Conservation (phyloP, 2,329 filamentous ascomycete species). For the Apiospora arundinis region DNA sequence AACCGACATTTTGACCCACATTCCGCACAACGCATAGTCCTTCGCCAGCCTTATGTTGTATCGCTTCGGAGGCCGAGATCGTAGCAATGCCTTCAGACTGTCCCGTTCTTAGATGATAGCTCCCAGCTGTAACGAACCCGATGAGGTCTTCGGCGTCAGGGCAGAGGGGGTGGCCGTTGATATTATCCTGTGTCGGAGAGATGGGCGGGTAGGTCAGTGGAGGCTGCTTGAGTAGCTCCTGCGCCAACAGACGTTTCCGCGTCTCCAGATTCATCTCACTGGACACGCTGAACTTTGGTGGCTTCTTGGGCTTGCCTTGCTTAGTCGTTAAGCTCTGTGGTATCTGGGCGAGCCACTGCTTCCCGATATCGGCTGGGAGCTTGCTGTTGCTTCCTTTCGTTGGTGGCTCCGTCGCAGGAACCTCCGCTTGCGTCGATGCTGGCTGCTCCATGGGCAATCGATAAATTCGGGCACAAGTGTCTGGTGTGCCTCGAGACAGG, state of each 20-base stretch:
- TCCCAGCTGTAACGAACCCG: slow-evolving; percentile 88
- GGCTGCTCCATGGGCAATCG: slow-evolving; percentile 65
- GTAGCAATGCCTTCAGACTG: slow-evolving; percentile 77
- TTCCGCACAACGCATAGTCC: slow-evolving; percentile 80
- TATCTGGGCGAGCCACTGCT: slow-evolving; percentile 72
- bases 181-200: slow-evolving; percentile 43
- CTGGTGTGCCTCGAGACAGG: slow-evolving; percentile 72
- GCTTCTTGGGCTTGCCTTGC: slow-evolving; percentile 36
- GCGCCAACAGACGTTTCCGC: slow-evolving; percentile 53
- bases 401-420: slow-evolving; percentile 52
- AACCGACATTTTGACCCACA: slow-evolving; percentile 78
- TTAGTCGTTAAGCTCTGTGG: slow-evolving; percentile 27
- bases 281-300: slow-evolving; percentile 35
- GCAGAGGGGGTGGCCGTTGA: slow-evolving; percentile 67
- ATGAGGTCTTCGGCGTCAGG: slow-evolving; percentile 79
- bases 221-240: slow-evolving; percentile 52
- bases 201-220: slow-evolving; percentile 43
- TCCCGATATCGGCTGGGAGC: slow-evolving; percentile 60
- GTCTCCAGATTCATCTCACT: slow-evolving; percentile 41
- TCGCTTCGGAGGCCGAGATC: slow-evolving; percentile 54
- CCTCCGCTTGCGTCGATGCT: slow-evolving; percentile 44
- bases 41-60: slow-evolving; percentile 56
- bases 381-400: slow-evolving; percentile 26
- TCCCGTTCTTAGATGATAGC: slow-evolving; percentile 80
- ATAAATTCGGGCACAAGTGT: slow-evolving; percentile 81